Evolutionary conservation across 129 eudicot species (phyloP).

Genomic region (Flaveria robusta): DNA sequence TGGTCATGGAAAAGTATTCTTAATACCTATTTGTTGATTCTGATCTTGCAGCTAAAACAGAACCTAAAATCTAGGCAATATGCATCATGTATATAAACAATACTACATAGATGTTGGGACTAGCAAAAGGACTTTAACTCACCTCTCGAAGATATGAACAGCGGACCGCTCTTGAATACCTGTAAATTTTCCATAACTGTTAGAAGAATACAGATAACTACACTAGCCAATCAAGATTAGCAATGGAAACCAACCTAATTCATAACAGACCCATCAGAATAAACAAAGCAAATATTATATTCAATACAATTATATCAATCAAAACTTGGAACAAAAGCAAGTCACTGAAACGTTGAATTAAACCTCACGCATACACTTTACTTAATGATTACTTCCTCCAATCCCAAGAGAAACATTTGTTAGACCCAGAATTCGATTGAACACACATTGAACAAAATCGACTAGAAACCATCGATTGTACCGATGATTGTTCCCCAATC

Average conservation of each 20-base stretch:
- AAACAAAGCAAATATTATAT: conserved; percentile 22
- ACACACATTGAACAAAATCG: background rate
- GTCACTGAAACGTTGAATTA: conserved; percentile 31
- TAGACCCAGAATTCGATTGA: conserved; percentile 20
- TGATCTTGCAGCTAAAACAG: too few relatives aligned
- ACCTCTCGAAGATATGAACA: conserved; percentile 97
- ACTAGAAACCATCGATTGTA: too few relatives aligned
- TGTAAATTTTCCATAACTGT: conserved; percentile 34
- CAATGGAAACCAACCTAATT: background rate
- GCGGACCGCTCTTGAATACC: conserved; percentile 97
- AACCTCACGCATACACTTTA: conserved; percentile 42
- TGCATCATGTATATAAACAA: too few relatives aligned
- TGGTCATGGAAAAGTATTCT: too few relatives aligned
- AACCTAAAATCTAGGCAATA: too few relatives aligned
- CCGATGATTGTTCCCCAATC: too few relatives aligned
- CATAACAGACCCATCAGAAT: conserved; percentile 14
- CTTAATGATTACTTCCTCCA: conserved; percentile 35
- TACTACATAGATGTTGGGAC: too few relatives aligned
- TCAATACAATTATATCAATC: conserved; percentile 16
- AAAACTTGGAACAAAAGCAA: conserved; percentile 40
- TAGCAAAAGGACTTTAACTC: conserved; percentile 18
- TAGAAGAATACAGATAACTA: conserved; percentile 9
- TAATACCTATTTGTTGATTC: too few relatives aligned
- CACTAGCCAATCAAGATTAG: conserved; percentile 1
- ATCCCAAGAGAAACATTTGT: background rate